These are phyloP conservation scores for Panicum hallii DNA, from an alignment of 202 grass and related monocot species.

Conservation along the genomic window DNA sequence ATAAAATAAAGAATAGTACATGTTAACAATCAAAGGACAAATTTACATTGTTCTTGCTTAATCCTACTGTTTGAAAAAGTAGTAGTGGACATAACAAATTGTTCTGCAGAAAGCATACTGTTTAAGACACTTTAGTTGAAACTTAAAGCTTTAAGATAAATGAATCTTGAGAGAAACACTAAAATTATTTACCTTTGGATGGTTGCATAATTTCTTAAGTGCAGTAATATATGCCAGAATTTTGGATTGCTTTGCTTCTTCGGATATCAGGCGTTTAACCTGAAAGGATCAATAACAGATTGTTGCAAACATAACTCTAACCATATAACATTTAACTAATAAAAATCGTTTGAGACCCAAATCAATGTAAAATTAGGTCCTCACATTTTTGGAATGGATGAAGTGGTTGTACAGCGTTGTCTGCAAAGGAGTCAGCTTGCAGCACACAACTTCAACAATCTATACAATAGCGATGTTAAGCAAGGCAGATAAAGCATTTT, in stretches of 20 bases:
- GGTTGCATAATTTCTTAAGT: conserved; percentile 98
- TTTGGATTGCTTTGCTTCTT: conserved; percentile 84
- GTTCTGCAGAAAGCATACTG: conserved; percentile 13
- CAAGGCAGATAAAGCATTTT: conserved; percentile 27
- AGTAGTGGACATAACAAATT: conserved; percentile 24
- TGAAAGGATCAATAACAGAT: conserved; percentile 49
- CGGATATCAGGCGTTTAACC: conserved; percentile 80
- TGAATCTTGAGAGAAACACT: neutral
- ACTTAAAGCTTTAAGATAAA: neutral
- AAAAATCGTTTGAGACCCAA: conserved; percentile 26
- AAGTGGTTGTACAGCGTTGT: conserved; percentile 92
- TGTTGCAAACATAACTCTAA: conserved; percentile 34
- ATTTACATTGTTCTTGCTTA: conserved; percentile 2
- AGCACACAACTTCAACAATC: conserved; percentile 99
- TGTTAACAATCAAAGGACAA: conserved; percentile 23
- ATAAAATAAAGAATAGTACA: conserved; percentile 34
- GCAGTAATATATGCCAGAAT: conserved; percentile 98
- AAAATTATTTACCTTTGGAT: conserved; percentile 86
- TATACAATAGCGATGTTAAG: conserved; percentile 52
- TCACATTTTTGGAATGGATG: conserved; percentile 97
- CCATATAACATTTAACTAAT: conserved; percentile 35
- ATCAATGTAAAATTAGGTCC: conserved; percentile 33
- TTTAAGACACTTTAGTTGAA: neutral
- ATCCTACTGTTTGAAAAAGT: conserved; percentile 34
- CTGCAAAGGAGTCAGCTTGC: conserved; percentile 91